Evolutionary conservation across 1,139 yeast genomes (phyloP).

Genomic region (Kodamaea suecica): DNA sequence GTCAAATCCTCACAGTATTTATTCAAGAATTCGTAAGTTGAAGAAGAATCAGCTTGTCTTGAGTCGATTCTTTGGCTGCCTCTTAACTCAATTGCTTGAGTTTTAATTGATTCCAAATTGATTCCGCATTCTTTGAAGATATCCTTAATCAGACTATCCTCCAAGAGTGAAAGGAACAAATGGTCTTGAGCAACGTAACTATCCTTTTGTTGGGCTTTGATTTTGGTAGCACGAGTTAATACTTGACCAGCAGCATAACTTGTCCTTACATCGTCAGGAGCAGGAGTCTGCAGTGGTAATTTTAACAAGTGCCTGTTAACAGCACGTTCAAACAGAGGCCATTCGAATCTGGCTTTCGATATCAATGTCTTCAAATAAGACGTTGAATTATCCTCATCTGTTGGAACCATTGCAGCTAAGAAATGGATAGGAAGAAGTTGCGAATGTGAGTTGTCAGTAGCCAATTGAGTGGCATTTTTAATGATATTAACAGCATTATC

Average conservation of each 20-base stretch:
- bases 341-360: slow-evolving; percentile 87
- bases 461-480: slow-evolving; percentile 75
- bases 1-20: slow-evolving; percentile 94
- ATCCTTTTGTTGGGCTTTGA: slow-evolving; percentile 87
- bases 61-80: slow-evolving; percentile 93
- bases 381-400: slow-evolving; percentile 64
- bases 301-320: slow-evolving; percentile 81
- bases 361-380: slow-evolving; percentile 78
- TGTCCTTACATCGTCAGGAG: slow-evolving; percentile 73
- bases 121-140: slow-evolving; percentile 74
- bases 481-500: slow-evolving; percentile 87
- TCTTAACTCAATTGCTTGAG: slow-evolving; percentile 80
- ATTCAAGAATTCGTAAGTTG: slow-evolving; percentile 74
- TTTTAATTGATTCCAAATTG: slow-evolving; percentile 67
- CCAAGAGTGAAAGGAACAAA: slow-evolving; percentile 76
- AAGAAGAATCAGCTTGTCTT: slow-evolving; percentile 88
- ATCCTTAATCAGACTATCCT: slow-evolving; percentile 67
- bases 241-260: slow-evolving; percentile 70
- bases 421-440: slow-evolving; percentile 84
- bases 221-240: slow-evolving; percentile 64
- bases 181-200: slow-evolving; percentile 93
- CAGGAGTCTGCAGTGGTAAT: slow-evolving; percentile 83
- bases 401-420: slow-evolving; percentile 86
- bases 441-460: slow-evolving; percentile 79
- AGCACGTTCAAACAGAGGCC: slow-evolving; percentile 72